Conservation (phyloP, 495 filamentous ascomycete genomes). For the Wilcoxina mikolae region DNA sequence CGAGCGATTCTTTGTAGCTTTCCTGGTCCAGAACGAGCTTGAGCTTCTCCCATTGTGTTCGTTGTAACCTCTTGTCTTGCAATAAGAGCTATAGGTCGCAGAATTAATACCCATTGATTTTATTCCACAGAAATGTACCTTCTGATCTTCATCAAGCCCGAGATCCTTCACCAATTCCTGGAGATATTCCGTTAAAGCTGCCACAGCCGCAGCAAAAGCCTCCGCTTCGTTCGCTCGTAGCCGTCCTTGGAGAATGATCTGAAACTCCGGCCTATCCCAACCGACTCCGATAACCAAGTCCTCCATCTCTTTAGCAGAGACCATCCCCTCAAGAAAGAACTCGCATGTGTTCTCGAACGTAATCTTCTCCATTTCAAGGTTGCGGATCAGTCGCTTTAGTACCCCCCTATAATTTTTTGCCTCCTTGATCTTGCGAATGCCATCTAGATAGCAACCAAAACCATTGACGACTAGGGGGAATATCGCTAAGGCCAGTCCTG, state of each 20-base stretch:
- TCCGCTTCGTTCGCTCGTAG: neutral
- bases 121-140: neutral
- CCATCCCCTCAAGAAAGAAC: slow-evolving; percentile 5
- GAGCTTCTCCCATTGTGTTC: neutral
- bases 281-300: neutral
- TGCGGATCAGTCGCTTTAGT: slow-evolving; percentile 5
- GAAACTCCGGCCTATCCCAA: neutral
- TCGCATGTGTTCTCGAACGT: slow-evolving; percentile 26
- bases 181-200: neutral
- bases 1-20: neutral
- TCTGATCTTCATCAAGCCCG: neutral
- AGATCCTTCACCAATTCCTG: neutral
- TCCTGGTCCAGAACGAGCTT: neutral
- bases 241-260: neutral
- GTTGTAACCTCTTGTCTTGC: slow-evolving; percentile 3
- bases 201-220: neutral
- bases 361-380: slow-evolving; percentile 13
- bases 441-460: neutral
- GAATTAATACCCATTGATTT: neutral
- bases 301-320: neutral
- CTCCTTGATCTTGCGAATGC: neutral
- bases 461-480: slow-evolving; percentile 26
- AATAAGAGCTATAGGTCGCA: neutral
- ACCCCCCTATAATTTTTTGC: neutral
- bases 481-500: slow-evolving; percentile 24